A percentile compares a stretch with the other conserved stretches of the same genome.
Evolutionary conservation across 768 basidiomycete species (phyloP).

Genomic region (Lactifluus pinguis): DNA sequence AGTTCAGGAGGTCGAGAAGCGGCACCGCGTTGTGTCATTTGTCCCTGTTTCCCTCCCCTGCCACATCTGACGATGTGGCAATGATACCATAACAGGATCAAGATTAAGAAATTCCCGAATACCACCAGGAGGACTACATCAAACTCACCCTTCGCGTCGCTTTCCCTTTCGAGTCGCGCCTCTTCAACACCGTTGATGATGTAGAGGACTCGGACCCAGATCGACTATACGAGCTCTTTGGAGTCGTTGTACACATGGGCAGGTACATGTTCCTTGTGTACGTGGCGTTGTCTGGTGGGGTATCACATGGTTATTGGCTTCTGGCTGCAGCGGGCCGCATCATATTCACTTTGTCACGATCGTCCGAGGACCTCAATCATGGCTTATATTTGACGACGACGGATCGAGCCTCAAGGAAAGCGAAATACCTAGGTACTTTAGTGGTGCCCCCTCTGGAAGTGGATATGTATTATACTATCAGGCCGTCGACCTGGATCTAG

Average conservation of each 20-base stretch:
- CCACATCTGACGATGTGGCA: too few species aligned
- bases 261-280: slow-evolving; percentile 45
- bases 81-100: too few species aligned
- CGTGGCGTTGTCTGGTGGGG: background rate
- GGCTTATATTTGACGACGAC: slow-evolving; percentile 96
- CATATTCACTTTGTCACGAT: slow-evolving; percentile 98
- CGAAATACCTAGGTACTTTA: slow-evolving; percentile 91
- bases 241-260: slow-evolving; percentile 95
- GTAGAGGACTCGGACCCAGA: slow-evolving; percentile 87
- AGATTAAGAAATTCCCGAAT: too few species aligned
- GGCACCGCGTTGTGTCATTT: too few species aligned
- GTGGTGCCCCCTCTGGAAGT: slow-evolving; percentile 77
- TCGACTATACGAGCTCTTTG: too few species aligned
- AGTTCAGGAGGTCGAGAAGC: slow-evolving; percentile 97
- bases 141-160: slow-evolving; percentile 96
- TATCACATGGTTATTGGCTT: background rate
- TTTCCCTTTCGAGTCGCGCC: slow-evolving; percentile 86
- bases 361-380: slow-evolving; percentile 70
- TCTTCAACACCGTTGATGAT: slow-evolving; percentile 98
- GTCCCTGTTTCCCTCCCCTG: too few species aligned
- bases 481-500: slow-evolving; percentile 79
- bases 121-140: slow-evolving; percentile 94
- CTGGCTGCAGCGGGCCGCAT: slow-evolving; percentile 71
- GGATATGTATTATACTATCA: slow-evolving; percentile 98
- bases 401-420: slow-evolving; percentile 80